Evolutionary conservation across 768 basidiomycete species (phyloP).

Genomic region (Vararia minispora): DNA sequence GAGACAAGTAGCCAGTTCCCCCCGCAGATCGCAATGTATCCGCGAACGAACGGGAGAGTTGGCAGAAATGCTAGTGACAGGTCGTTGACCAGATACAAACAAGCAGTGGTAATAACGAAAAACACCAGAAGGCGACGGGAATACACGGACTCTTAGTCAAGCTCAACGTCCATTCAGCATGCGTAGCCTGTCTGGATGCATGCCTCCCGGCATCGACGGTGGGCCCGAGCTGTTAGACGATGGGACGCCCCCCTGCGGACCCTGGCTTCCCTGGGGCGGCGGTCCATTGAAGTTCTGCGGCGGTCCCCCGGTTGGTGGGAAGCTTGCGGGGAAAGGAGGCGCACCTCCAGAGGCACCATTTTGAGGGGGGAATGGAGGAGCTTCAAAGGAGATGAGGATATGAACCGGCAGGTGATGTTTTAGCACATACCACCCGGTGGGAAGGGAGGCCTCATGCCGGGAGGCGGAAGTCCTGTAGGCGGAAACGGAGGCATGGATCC

Average conservation of each 20-base stretch:
- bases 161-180: conserved; percentile 46
- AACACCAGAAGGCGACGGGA: no score
- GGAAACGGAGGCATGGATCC: conserved; percentile 72
- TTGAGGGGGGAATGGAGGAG: conserved; percentile 42
- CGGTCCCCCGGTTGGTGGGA: conserved; percentile 20
- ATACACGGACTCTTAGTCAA: neutral
- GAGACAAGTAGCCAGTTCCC: no score
- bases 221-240: conserved; percentile 5
- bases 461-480: conserved; percentile 42
- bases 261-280: conserved; percentile 19
- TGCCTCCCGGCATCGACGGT: conserved; percentile 37
- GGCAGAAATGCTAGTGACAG: no score
- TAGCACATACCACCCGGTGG: conserved; percentile 32
- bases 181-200: conserved; percentile 74
- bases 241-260: conserved; percentile 22
- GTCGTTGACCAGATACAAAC: no score
- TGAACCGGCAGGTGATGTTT: no score
- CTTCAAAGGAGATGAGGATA: conserved; percentile 4
- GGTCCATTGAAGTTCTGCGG: conserved; percentile 6
- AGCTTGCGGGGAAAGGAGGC: conserved; percentile 25
- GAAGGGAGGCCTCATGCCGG: conserved; percentile 31
- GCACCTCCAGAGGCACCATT: conserved; percentile 8
- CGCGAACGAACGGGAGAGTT: no score
- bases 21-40: no score
- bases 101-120: no score